Percentiles rank a stretch among this genome's conserved stretches.
Evolutionary conservation across 164 flowering plant species (phyloP).

Genomic region (Sextonia rubra): DNA sequence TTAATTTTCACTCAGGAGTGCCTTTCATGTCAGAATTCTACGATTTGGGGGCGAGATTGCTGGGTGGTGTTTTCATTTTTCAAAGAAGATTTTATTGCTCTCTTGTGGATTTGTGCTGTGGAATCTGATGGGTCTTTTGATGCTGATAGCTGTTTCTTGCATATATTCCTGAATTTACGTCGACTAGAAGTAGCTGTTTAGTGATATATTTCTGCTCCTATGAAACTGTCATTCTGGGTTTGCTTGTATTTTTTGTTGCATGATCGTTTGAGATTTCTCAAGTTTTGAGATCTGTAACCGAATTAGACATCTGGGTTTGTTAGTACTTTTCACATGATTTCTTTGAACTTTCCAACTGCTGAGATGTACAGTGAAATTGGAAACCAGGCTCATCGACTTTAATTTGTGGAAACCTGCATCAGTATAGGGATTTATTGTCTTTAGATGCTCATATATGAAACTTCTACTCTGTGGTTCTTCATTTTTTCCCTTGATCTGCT

Average conservation of each 20-base stretch:
- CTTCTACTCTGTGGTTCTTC: neutral
- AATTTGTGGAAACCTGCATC: neutral
- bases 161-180: neutral
- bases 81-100: neutral
- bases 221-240: neutral
- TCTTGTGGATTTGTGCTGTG: neutral
- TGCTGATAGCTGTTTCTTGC: neutral
- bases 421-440: neutral
- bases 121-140: conserved; percentile 3
- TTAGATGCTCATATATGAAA: neutral
- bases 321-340: neutral
- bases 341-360: neutral
- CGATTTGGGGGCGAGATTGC: neutral
- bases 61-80: neutral
- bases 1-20: conserved; percentile 14
- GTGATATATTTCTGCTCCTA: neutral
- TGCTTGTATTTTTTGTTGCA: neutral
- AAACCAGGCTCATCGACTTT: neutral
- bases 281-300: neutral
- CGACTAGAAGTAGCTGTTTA: neutral
- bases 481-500: neutral
- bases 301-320: neutral
- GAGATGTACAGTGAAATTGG: neutral
- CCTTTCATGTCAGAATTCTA: neutral
- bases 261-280: neutral